Evolutionary conservation across 108 stramenopile genomes (phyloP).

Genomic region (Conticribra weissflogii): DNA sequence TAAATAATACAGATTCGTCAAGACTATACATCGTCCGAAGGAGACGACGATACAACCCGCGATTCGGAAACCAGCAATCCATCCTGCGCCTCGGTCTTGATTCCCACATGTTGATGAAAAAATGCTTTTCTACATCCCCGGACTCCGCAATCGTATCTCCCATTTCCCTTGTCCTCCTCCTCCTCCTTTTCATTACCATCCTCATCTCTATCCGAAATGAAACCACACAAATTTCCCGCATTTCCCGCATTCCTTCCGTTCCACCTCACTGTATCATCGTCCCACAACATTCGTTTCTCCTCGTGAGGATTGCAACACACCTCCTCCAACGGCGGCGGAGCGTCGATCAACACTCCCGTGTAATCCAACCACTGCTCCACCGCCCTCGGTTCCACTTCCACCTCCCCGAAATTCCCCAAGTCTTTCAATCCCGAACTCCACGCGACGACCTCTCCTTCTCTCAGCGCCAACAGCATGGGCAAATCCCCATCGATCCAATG

Average conservation of each 20-base stretch:
- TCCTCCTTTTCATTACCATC: slow-evolving; percentile 3
- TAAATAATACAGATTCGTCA: too few species aligned
- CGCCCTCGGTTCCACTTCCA: slow-evolving; percentile 43
- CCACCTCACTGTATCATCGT: slow-evolving; percentile 43
- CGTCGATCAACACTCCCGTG: slow-evolving; percentile 56
- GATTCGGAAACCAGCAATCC: slow-evolving; percentile 72
- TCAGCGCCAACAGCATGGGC: slow-evolving; percentile 74
- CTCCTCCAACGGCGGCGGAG: slow-evolving; percentile 56
- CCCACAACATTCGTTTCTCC: slow-evolving; percentile 69
- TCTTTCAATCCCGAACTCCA: slow-evolving; percentile 57
- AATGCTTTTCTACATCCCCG: slow-evolving; percentile 72
- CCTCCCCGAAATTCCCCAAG: slow-evolving; percentile 23
- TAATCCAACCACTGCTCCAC: slow-evolving; percentile 76
- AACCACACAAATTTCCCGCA: too few species aligned
- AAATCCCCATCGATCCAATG: slow-evolving; percentile 52
- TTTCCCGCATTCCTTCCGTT: slow-evolving; percentile 6
- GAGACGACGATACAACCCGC: slow-evolving; percentile 24
- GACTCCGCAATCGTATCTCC: slow-evolving; percentile 77
- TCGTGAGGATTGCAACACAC: slow-evolving; percentile 80
- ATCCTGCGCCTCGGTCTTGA: slow-evolving; percentile 64
- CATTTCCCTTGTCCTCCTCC: slow-evolving; percentile 33
- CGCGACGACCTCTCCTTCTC: slow-evolving; percentile 63
- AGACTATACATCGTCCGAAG: too few species aligned
- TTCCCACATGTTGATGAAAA: slow-evolving; percentile 80
- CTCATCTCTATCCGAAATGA: too few species aligned